phyloP scores from a whole-genome alignment of 192 early-diverging fungal genomes.

The Umbelopsis vinacea region DNA sequence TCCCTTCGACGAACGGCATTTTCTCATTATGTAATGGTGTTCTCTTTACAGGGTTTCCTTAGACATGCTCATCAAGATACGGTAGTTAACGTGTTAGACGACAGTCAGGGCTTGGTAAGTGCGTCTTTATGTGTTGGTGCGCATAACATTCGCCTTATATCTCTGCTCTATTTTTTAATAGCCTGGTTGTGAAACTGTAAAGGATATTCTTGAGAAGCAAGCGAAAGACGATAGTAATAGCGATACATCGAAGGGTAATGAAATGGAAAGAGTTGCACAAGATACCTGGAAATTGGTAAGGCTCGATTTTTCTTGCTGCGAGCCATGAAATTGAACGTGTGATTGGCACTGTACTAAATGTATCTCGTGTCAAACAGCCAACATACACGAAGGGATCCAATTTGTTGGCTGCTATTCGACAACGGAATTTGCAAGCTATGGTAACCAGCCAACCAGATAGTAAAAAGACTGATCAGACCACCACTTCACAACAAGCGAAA shows the following conservation, averaged over 20 bases:
- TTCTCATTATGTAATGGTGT: not conserved
- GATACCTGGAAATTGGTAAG: slow-evolving; percentile 12
- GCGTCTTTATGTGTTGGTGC: not conserved
- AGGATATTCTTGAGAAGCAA: slow-evolving; percentile 47
- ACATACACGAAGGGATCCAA: slow-evolving; percentile 7
- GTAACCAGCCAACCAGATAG: not conserved
- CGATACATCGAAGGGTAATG: slow-evolving; percentile 73
- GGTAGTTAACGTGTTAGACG: slow-evolving; percentile 76
- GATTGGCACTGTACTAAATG: too few species aligned
- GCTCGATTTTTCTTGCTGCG: not conserved
- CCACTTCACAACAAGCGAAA: not conserved
- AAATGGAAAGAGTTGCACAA: not conserved
- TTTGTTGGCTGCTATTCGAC: slow-evolving; percentile 3
- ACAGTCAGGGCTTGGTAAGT: slow-evolving; percentile 53
- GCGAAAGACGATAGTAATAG: slow-evolving; percentile 60
- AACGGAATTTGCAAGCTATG: slow-evolving; percentile 2
- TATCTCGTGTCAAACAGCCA: not conserved
- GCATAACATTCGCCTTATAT: too few species aligned
- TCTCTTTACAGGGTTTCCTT: slow-evolving; percentile 56
- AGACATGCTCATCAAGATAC: slow-evolving; percentile 76
- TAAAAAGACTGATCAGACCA: not conserved
- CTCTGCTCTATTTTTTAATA: not conserved
- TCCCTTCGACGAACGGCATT: not conserved
- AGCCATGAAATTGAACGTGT: not conserved
- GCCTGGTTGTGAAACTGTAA: slow-evolving; percentile 8